phyloP scores from a whole-genome alignment of 345 rosid species.

The Brassica napus region Da-Ae NC_063440.1:4110501-4111000 shows the following conservation, averaged over 20 bases:
- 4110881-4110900: constrained; percentile 24
- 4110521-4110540: constrained; percentile 80
- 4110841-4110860: constrained; percentile 28
- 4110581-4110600: constrained; percentile 61
- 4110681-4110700: constrained; percentile 54
- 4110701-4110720: constrained; percentile 64
- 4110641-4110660: constrained; percentile 53
- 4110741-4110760: constrained; percentile 24
- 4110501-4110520: constrained; percentile 51
- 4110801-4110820: constrained; percentile 32
- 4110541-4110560: constrained; percentile 65
- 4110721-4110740: constrained; percentile 44
- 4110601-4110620: constrained; percentile 48
- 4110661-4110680: constrained; percentile 52
- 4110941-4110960: background rate
- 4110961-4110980: background rate
- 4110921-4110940: background rate
- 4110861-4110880: constrained; percentile 22
- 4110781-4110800: constrained; percentile 11
- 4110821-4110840: constrained; percentile 7
- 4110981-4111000: background rate
- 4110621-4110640: constrained; percentile 57
- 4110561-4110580: constrained; percentile 68
- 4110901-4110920: background rate
- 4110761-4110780: constrained; percentile 17